Evolutionary conservation across 345 rosid species (phyloP), one percentile per base, ranked within the genome.

Genomic region (Hevea brasiliensis): DNA sequence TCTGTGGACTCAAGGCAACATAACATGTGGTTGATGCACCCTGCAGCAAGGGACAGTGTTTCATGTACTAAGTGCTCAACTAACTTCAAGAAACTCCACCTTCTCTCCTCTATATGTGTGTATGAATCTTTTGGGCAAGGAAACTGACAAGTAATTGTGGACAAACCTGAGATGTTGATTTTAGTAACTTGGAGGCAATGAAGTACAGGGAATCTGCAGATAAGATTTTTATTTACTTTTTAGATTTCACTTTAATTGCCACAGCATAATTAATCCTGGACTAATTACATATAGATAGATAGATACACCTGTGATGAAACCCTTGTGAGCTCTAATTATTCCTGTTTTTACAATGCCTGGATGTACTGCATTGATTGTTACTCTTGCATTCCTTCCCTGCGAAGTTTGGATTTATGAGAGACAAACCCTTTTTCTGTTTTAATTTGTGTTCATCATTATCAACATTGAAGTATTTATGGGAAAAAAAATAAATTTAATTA

Each of bases 11-110:
- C 81, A 94, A 65, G 37, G 98, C 97, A 27, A 86, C 94, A 62
- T 94, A 90, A 81, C 98, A 94, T 67, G 97, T 92, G 32, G 98
- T 94, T 11, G 98, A 82, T 77, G 98, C 97, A 8, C 98, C 98
- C 97, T 93, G 87, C 79, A 76, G 5, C 18, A 8, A n/a, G n/a
- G n/a, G n/a, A 13, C 29, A 58, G 0, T 58, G 14, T 17, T 32
- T 50, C 15, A 53, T 0, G 26, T 24, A 23, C 57, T 20, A 27
- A 24, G 6, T 29, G 11, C 42, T 14, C 13, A 17, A n/a, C 67
- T 40, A 48, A 5, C 11, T 23, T 23, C 3, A 23, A 23, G 23
- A 18, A 35, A 35, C 6, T 37, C 47, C 61, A 8, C 32, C 20
- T 13, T 42, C 50, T 32, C n/a, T 32, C 67, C 0, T 50, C 0